Base-by-base conservation (phyloP, 345 rosid species). In the Brassica cretica region DNA sequence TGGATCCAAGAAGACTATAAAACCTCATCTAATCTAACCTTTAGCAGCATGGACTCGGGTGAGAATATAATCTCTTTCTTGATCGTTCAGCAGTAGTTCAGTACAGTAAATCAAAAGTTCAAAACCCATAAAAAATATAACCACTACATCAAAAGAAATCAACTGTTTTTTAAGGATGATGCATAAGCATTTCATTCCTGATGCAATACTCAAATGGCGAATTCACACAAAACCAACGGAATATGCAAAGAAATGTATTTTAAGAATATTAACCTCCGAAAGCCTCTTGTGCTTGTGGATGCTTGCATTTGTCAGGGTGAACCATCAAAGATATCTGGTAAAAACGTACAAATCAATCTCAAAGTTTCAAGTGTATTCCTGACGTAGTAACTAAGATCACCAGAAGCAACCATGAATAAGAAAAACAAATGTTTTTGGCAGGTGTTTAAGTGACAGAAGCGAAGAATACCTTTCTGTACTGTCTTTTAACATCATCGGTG, bases 281-380 rank as follows among this genome's bases (percentile, higher is more conserved):
- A 59, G 99, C 99, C 85, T 95, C 99, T 78, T 95, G 92, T 30
- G 98, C 97, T 82, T 89, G 95, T 8, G 96, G 97, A 84, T 94
- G 98, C 86, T 94, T 92, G 89, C 98, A 94, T 84, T 94, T 94
- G 72, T 94, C 98, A 84, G 98, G 98, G 49, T 92, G 98, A 81
- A 94, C 97, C 87, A 94, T 75, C 84, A 95, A 82, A 71, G 99
- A 95, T 72, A 95, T 66, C 99, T 93, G 67, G 16, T 84, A 33
- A 30, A 55, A 44, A 19, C 21, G 41, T 70, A 19, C 19, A 77
- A 29, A 56, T 8, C 58, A 74, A 83, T 66, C 12, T 70, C 49
- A 76, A 68, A 68, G 12, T 25, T 39, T 6, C 55, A 65, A 72
- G 9, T 66, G 21, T 5, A 1, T 32, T n/a, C 37, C 6, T n/a